These are phyloP conservation scores for Ceratobasidium papillatum DNA, from an alignment of 1,284 basidiomycete genomes.

Conservation along the genomic window DNA sequence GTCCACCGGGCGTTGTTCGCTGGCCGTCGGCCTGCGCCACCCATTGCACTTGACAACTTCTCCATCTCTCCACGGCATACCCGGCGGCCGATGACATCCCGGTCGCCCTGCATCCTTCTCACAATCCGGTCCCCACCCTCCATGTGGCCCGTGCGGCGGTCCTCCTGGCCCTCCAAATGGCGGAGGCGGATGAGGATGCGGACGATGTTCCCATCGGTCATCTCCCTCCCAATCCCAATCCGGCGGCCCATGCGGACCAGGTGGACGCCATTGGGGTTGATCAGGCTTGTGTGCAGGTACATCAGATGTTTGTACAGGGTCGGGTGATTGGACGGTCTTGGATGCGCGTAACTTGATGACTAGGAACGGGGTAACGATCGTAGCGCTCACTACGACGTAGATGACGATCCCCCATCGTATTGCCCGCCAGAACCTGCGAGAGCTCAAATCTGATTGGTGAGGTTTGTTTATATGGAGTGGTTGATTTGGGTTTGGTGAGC, in stretches of 20 bases:
- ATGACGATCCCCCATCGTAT: constrained; percentile 14
- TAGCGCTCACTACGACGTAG: constrained; percentile 29
- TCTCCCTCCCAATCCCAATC: constrained; percentile 19
- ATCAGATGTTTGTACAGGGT: constrained; percentile 13
- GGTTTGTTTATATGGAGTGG: neutral
- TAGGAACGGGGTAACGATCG: constrained; percentile 23
- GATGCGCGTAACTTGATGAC: constrained; percentile 21
- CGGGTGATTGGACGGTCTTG: constrained; percentile 4
- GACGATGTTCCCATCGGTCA: constrained; percentile 10
- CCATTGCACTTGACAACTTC: constrained; percentile 21
- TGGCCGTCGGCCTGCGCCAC: constrained; percentile 18
- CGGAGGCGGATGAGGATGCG: neutral
- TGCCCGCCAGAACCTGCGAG: constrained; percentile 23
- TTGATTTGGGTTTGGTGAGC: neutral
- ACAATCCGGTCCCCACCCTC: constrained; percentile 32
- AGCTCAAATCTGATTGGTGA: neutral
- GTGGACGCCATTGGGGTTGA: neutral
- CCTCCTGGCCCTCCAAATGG: neutral
- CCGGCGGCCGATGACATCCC: constrained; percentile 32
- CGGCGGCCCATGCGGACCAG: constrained; percentile 2
- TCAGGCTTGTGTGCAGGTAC: neutral
- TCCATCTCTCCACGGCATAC: constrained; percentile 15
- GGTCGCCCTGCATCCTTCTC: neutral
- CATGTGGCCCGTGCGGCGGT: neutral
- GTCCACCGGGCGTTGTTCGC: constrained; percentile 16